These are phyloP conservation scores for Torulaspora quercuum DNA, from an alignment of 805 yeast genomes.

Conservation along the genomic window DNA sequence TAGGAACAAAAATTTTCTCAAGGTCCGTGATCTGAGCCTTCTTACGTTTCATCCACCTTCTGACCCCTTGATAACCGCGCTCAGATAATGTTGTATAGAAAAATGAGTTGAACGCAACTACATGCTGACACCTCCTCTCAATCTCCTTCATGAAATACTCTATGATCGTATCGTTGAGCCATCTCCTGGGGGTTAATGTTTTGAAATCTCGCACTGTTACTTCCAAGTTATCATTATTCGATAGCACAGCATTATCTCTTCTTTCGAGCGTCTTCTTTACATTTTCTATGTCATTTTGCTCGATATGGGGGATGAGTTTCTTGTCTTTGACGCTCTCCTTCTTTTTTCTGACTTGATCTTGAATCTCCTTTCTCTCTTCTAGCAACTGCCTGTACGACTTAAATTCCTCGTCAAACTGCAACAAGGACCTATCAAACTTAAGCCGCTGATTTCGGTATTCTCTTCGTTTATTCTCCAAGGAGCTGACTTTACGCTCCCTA, in stretches of 20 bases:
- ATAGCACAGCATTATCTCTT: conserved; percentile 28
- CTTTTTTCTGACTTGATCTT: conserved; percentile 32
- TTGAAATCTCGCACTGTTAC: conserved; percentile 62
- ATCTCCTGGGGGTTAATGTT: conserved; percentile 64
- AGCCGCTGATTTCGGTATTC: conserved; percentile 21
- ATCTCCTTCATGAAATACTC: conserved; percentile 63
- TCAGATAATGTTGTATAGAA: conserved; percentile 69
- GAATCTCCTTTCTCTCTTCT: conserved; percentile 42
- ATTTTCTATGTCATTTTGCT: conserved; percentile 22
- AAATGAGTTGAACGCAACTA: conserved; percentile 82
- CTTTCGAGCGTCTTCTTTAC: conserved; percentile 32
- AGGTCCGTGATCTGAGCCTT: conserved; percentile 61
- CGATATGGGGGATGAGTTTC: conserved; percentile 29
- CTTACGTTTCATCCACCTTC: conserved; percentile 78
- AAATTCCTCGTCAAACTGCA: conserved; percentile 38
- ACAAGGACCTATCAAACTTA: conserved; percentile 30
- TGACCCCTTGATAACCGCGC: conserved; percentile 78
- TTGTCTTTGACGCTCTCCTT: conserved; percentile 17
- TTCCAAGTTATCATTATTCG: conserved; percentile 48
- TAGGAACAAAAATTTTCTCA: conserved; percentile 72
- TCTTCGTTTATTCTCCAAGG: conserved; percentile 28
- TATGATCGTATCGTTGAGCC: conserved; percentile 91
- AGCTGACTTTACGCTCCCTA: conserved; percentile 28
- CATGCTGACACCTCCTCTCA: conserved; percentile 36
- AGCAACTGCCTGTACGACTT: conserved; percentile 44